These are phyloP conservation scores for Kwoniella botswanensis DNA, from an alignment of 768 basidiomycete genomes.

Conservation along the genomic window DNA sequence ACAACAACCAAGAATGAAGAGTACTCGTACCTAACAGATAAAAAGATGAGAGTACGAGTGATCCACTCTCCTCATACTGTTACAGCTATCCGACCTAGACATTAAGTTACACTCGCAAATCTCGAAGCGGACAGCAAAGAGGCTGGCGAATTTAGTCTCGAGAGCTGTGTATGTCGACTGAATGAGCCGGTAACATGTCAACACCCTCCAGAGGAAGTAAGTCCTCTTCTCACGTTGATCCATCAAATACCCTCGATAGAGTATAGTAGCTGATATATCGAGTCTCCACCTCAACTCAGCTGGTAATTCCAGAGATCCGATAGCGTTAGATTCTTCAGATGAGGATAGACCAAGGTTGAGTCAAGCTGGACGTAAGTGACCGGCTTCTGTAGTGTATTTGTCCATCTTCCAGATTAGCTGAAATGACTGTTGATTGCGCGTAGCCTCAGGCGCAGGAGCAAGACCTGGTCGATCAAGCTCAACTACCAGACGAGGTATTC, in stretches of 20 bases:
- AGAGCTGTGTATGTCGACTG: background rate
- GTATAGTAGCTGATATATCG: background rate
- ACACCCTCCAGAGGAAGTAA: constrained; percentile 18
- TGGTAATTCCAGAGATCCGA: constrained; percentile 11
- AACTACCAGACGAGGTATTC: background rate
- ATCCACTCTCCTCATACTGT: background rate
- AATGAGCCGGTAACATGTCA: constrained; percentile 15
- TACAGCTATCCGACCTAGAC: background rate
- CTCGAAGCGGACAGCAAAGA: background rate
- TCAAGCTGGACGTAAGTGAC: constrained; percentile 25
- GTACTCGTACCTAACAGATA: background rate
- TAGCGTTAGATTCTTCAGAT: constrained; percentile 17
- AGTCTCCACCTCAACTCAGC: background rate
- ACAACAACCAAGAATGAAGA: background rate
- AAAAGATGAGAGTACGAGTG: background rate
- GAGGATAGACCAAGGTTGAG: constrained; percentile 9
- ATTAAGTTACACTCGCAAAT: background rate
- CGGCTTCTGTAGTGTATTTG: background rate
- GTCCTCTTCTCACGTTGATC: background rate
- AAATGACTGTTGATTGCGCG: background rate
- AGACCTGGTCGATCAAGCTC: background rate
- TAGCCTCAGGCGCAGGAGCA: constrained; percentile 7
- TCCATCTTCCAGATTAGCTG: constrained; percentile 1
- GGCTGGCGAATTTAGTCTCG: background rate
- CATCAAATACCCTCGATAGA: background rate